Evolutionary conservation across 2,329 filamentous ascomycete genomes (phyloP), one percentile per base, ranked within the genome.

Genomic region (Trichoderma aggressivum): DNA sequence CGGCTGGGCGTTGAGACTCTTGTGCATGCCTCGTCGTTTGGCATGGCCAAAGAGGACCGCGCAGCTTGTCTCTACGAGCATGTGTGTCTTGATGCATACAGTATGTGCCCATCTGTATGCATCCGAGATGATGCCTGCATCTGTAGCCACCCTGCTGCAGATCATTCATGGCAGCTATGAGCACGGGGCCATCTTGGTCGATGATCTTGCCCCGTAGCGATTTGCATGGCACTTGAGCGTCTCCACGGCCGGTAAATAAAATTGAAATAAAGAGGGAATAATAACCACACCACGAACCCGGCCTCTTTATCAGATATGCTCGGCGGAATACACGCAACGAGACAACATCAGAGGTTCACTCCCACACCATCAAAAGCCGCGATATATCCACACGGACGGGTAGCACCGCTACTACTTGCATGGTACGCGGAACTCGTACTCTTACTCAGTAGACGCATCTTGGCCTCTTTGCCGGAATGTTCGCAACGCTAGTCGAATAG

Each of bases 101-200:
- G 47, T 53, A n/a, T 56, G 55, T 55, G 43, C 18, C 14, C 30
- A 55, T 56, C 36, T 70, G 50, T 63, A 28, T 53, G 65, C 30
- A 61, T 53, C 56, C 56, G 36, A 66, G 50, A 65, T 67, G 50
- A 69, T 61, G 65, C 39, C 65, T 34, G 60, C 68, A 67, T 68
- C 63, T 55, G 70, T 47, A 47, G 24, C 70, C 58, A 68, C 70
- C 70, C 63, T 67, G 63, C 64, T 71, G 70, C 70, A 71, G 70
- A 71, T 71, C 70, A 43, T 62, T 43, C 65, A 61, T 69, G 65
- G 56, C 65, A 69, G 28, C 39, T 39, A 47, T 58, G 63, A 62
- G 56, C 70, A 71, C 70, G 70, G 62, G 70, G 70, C 43, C 70
- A 26, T 61, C 36, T 5, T 50, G 30, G 30, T 39, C 26, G 70